Conservation (phyloP, 192 early-diverging fungal genomes). For the Coemansia aciculifera region DNA sequence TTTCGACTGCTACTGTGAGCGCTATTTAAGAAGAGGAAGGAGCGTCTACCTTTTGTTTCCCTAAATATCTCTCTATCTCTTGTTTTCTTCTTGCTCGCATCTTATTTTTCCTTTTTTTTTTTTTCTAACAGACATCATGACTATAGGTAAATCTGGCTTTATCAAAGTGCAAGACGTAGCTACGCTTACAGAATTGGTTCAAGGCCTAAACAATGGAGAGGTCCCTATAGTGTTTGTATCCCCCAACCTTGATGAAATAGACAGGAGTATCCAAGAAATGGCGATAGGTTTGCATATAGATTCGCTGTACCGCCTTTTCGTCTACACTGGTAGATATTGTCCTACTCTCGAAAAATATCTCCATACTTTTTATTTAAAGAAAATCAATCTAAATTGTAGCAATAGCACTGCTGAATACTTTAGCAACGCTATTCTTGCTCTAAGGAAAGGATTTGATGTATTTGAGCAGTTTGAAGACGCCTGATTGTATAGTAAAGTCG, state of each 20-base stretch:
- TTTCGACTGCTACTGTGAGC: neutral
- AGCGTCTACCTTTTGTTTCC: neutral
- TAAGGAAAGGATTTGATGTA: neutral
- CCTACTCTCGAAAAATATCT: neutral
- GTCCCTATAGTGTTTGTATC: neutral
- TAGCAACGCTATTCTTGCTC: neutral
- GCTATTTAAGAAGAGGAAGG: neutral
- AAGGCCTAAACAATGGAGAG: neutral
- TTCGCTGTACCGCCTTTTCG: neutral
- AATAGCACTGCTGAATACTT: neutral
- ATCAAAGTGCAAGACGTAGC: neutral
- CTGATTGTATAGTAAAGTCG: neutral
- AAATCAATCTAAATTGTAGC: neutral
- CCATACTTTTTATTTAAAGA: neutral
- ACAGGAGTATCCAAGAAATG: neutral
- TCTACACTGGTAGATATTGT: neutral
- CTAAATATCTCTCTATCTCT: neutral
- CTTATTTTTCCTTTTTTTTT: too few relatives aligned
- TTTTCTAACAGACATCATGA: neutral
- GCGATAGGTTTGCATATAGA: neutral
- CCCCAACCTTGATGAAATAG: neutral
- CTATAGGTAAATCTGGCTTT: neutral
- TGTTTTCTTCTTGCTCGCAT: neutral
- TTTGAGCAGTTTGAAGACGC: too few relatives aligned
- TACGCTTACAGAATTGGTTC: neutral